Percentiles rank a stretch among this genome's conserved stretches.
Conservation (phyloP, 2,329 filamentous ascomycete species). For the Alternaria dauci region DNA sequence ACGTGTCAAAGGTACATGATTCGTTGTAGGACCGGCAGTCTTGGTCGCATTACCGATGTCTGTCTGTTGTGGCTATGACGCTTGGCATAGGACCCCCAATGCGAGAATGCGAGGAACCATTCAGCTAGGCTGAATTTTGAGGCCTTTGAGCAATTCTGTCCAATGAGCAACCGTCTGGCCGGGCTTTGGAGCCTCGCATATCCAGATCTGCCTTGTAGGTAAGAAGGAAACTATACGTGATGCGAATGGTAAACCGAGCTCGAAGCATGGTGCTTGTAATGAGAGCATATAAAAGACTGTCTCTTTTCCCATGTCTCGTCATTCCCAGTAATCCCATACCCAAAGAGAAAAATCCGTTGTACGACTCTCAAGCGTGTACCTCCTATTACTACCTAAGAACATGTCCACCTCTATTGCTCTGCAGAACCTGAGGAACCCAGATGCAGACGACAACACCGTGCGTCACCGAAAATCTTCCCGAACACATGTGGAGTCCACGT, state of each 20-base stretch:
- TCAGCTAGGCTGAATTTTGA: slow-evolving; percentile 14
- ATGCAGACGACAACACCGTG: slow-evolving; percentile 9
- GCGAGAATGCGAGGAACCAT: slow-evolving; percentile 26
- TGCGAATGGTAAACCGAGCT: not conserved
- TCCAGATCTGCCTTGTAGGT: not conserved
- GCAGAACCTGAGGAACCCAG: slow-evolving; percentile 20
- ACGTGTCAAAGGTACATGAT: not conserved
- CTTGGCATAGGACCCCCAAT: slow-evolving; percentile 15
- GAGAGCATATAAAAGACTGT: not conserved
- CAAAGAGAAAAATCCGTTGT: not conserved
- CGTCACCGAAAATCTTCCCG: slow-evolving; percentile 23
- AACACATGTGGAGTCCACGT: slow-evolving; percentile 1
- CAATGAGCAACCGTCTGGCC: not conserved
- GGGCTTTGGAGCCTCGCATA: not conserved
- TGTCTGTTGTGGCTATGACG: slow-evolving; percentile 16
- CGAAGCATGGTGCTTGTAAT: not conserved
- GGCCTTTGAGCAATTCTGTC: not conserved
- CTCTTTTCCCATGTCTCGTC: not conserved
- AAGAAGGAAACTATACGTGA: not conserved
- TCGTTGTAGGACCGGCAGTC: not conserved
- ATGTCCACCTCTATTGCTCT: slow-evolving; percentile 36
- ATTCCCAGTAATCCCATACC: not conserved
- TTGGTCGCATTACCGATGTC: not conserved
- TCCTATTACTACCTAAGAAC: not conserved
- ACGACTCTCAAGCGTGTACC: not conserved